Evolutionary conservation across 495 filamentous ascomycete species (phyloP).

Genomic region (Pyrenopolyporus hunteri): DNA sequence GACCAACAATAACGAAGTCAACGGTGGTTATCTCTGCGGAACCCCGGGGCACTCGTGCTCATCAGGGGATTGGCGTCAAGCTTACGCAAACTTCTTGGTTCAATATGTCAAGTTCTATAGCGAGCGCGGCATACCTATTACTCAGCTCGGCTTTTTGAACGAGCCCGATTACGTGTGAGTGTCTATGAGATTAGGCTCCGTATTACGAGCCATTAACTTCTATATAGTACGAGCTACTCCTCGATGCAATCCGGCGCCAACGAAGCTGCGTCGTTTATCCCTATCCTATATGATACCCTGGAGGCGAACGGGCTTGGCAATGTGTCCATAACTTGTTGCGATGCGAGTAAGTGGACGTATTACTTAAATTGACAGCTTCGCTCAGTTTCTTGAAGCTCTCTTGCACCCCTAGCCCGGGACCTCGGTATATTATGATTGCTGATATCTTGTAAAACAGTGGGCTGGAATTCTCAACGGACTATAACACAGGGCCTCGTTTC

Average conservation of each 20-base stretch:
- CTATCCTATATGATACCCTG: slow-evolving; percentile 51
- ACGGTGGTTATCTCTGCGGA: slow-evolving; percentile 60
- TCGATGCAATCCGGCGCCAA: slow-evolving; percentile 51
- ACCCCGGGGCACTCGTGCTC: slow-evolving; percentile 52
- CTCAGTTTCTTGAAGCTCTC: neutral
- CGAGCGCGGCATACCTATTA: slow-evolving; percentile 52
- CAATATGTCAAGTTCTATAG: slow-evolving; percentile 59
- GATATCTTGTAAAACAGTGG: slow-evolving; percentile 33
- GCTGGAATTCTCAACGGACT: slow-evolving; percentile 51
- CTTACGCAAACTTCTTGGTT: slow-evolving; percentile 62
- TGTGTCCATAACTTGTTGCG: slow-evolving; percentile 56
- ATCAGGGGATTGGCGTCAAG: slow-evolving; percentile 60
- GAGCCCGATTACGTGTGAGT: slow-evolving; percentile 57
- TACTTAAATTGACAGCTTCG: neutral
- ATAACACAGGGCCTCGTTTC: slow-evolving; percentile 50
- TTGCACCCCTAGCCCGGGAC: neutral
- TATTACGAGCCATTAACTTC: neutral
- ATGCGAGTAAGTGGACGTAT: slow-evolving; percentile 43
- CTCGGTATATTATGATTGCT: neutral
- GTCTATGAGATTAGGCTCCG: neutral
- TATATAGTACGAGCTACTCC: slow-evolving; percentile 47
- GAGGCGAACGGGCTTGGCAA: slow-evolving; percentile 42
- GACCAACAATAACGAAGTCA: slow-evolving; percentile 53
- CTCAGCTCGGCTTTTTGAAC: slow-evolving; percentile 62
- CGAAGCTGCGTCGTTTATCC: slow-evolving; percentile 58